phyloP scores from a whole-genome alignment of 2,329 filamentous ascomycete species.

The Periconia macrospinosa region DNA sequence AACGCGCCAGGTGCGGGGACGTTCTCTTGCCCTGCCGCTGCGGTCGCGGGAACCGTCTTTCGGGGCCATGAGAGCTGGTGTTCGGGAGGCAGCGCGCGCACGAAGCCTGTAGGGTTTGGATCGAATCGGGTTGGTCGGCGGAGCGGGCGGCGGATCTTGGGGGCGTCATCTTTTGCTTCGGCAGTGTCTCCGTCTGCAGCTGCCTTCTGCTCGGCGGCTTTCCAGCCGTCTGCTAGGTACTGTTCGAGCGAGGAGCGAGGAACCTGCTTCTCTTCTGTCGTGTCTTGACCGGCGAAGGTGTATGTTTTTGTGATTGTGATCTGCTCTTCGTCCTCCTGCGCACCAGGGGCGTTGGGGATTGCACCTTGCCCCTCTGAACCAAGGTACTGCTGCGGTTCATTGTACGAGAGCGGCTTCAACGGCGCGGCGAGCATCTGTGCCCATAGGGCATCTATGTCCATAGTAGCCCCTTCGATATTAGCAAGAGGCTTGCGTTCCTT shows the following conservation, averaged over 20 bases:
- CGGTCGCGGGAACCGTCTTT: slow-evolving; percentile 7
- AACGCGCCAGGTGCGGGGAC: slow-evolving; percentile 16
- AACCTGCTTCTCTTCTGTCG: slow-evolving; percentile 72
- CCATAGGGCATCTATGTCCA: slow-evolving; percentile 74
- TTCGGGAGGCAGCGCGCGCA: slow-evolving; percentile 49
- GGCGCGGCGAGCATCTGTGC: slow-evolving; percentile 62
- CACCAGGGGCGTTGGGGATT: slow-evolving; percentile 7
- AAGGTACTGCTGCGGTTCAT: slow-evolving; percentile 5
- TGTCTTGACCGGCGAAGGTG: slow-evolving; percentile 73
- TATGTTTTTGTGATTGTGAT: slow-evolving; percentile 71
- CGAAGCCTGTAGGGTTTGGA: slow-evolving; percentile 51
- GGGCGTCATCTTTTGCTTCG: slow-evolving; percentile 5
- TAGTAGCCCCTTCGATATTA: slow-evolving; percentile 62
- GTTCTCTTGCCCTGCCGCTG: slow-evolving; percentile 13
- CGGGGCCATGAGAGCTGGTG: slow-evolving; percentile 47
- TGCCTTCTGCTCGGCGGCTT: slow-evolving; percentile 14
- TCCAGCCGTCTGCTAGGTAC: slow-evolving; percentile 36
- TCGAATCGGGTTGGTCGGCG: slow-evolving; percentile 55
- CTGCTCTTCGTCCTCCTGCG: slow-evolving; percentile 39
- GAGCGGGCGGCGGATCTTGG: slow-evolving; percentile 32
- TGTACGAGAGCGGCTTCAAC: slow-evolving; percentile 20
- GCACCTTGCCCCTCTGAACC: slow-evolving; percentile 18
- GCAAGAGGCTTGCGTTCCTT: slow-evolving; percentile 59
- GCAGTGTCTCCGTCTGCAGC: slow-evolving; percentile 5
- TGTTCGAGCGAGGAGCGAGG: slow-evolving; percentile 41